phyloP scores from a whole-genome alignment of 257 asterid genomes.

The Lavandula angustifolia region DNA sequence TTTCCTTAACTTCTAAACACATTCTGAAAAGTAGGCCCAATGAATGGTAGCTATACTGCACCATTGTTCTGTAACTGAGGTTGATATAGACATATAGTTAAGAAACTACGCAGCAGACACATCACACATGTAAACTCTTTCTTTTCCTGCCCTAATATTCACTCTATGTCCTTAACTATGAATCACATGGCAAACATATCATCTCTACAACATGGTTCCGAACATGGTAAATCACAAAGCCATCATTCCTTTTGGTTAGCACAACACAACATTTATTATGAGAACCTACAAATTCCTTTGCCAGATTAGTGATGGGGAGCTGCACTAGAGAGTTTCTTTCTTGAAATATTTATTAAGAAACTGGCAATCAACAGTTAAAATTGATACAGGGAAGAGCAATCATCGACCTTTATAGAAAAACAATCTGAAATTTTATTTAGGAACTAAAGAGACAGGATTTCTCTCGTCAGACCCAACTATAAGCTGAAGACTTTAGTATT shows the following conservation, averaged over 20 bases:
- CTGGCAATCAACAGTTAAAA: neutral
- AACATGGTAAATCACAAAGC: neutral
- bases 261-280: neutral
- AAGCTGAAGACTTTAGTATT: too few species aligned
- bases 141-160: constrained; percentile 5
- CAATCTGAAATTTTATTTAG: too few species aligned
- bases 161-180: neutral
- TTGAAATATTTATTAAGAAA: neutral
- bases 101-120: neutral
- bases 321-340: neutral
- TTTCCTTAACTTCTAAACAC: neutral
- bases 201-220: neutral
- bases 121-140: neutral
- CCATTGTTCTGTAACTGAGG: constrained; percentile 7
- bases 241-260: neutral
- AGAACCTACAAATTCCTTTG: neutral
- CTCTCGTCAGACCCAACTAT: too few species aligned
- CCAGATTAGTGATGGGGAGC: neutral
- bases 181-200: neutral
- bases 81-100: neutral
- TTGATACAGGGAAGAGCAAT: neutral
- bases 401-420: neutral
- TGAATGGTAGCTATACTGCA: neutral
- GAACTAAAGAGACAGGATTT: too few species aligned
- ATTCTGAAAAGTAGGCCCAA: neutral